Base-by-base conservation (phyloP, 768 basidiomycete genomes). In the Udeniomyces megalosporus region DNA sequence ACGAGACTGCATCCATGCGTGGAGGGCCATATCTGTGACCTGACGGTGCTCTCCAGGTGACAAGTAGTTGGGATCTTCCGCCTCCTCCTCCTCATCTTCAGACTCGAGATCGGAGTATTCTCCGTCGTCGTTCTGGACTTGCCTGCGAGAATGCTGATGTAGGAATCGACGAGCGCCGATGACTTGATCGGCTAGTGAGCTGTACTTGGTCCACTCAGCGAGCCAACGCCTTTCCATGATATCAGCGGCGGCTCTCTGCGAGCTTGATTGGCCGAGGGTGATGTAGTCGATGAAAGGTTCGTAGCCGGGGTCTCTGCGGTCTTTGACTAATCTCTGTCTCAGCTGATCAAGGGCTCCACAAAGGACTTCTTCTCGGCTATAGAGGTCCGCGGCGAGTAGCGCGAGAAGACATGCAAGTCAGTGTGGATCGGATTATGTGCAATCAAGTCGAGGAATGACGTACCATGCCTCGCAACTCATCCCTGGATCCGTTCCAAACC, bases 21-120 rank as follows among this genome's bases (percentile, higher is more conserved):
- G 31, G 32, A 52, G 48, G 24, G 58, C 58, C 58, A 60, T 60
- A 10, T 60, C 58, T 32, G 50, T 46, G 31, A 60, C 50, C 48
- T 60, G 58, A 7, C 46, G 6, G 17, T 31, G 14, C 14, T 52
- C 48, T 11, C 20, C 8, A 3, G 31, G 48, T 26, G 34, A 24
- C 28, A 60, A 32, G 0, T n/a, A 15, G 7, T 50, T 31, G 6
- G 28, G 24, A 0, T 60, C 58, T 6, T 60, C 58, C 1, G 38
- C 49, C 1, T 60, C 58, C 35, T 35, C 58, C 48, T 60, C 49
- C 1, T 60, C 58, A 22, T 35, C 58, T 32, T 60, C 58, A 10
- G n/a, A 34, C 14, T 59, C 46, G 22, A 32, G n/a, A 4, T 59
- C 58, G 47, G 14, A 20, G 22, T 34, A 15, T 10, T 50, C 58